Percentiles rank a stretch among this genome's conserved stretches.
Evolutionary conservation across 148 eudicot species (phyloP).

Genomic region (Arbutus unedo): DNA sequence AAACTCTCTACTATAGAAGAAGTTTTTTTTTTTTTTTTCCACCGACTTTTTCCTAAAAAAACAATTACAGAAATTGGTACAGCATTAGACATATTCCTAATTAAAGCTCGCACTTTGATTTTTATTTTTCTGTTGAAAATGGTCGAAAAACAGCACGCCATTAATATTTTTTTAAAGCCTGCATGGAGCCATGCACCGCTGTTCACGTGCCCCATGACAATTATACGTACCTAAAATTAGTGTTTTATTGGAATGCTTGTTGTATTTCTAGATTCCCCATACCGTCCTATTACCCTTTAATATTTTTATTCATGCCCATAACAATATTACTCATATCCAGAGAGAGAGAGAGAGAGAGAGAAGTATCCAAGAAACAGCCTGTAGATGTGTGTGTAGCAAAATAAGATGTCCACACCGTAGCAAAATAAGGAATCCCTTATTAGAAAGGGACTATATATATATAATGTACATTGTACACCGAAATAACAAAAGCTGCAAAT

Average conservation of each 20-base stretch:
- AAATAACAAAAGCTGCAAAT: not conserved
- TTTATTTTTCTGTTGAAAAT: not conserved
- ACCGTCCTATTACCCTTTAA: not conserved
- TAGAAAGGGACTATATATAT: no score
- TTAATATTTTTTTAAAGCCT: not conserved
- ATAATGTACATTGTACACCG: not conserved
- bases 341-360: not conserved
- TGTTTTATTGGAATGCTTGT: not conserved
- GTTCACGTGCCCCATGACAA: conserved; percentile 13
- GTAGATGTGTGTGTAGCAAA: no score
- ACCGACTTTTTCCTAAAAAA: no score
- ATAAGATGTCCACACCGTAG: no score
- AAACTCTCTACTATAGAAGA: no score
- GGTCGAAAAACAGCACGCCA: not conserved
- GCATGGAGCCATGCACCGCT: conserved; percentile 13
- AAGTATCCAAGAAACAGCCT: not conserved
- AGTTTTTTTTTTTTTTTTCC: no score
- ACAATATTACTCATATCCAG: no score
- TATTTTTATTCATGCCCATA: not conserved
- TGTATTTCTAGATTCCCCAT: not conserved
- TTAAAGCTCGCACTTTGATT: not conserved
- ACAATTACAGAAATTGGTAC: no score
- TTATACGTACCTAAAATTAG: not conserved
- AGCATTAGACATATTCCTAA: not conserved
- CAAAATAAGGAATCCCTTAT: no score